Evolutionary conservation across 176 grass and related monocot genomes (phyloP).

Genomic region (Oryza glumipatula): DNA sequence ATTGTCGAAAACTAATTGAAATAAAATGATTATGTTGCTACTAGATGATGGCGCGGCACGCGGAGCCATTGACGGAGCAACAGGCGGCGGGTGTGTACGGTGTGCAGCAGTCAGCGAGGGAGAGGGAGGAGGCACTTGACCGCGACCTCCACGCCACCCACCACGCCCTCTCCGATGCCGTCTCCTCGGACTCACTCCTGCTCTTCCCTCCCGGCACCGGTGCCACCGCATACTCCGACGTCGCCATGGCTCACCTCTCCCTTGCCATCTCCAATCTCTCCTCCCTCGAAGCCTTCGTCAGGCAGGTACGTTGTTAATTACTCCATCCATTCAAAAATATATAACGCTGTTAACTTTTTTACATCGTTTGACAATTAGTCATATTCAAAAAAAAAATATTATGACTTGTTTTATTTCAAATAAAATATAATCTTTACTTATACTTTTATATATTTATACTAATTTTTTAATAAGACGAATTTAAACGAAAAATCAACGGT

Average conservation of each 20-base stretch:
- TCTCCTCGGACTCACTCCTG: slow-evolving; percentile 48
- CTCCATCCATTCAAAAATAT: too few relatives aligned
- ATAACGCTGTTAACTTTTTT: too few relatives aligned
- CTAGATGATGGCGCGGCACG: slow-evolving; percentile 39
- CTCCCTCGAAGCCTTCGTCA: slow-evolving; percentile 59
- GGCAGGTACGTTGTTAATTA: slow-evolving; percentile 37
- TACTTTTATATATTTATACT: too few relatives aligned
- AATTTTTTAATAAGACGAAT: too few relatives aligned
- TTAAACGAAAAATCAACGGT: too few relatives aligned
- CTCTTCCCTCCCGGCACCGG: not conserved
- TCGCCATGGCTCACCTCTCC: slow-evolving; percentile 60
- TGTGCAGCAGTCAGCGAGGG: slow-evolving; percentile 50
- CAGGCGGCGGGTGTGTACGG: slow-evolving; percentile 44
- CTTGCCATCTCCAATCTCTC: slow-evolving; percentile 65
- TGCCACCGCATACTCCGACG: slow-evolving; percentile 27
- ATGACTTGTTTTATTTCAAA: too few relatives aligned
- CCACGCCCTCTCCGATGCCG: slow-evolving; percentile 44
- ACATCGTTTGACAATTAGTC: too few relatives aligned
- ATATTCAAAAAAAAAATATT: too few relatives aligned
- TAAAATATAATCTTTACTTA: too few relatives aligned
- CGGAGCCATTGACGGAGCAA: slow-evolving; percentile 52
- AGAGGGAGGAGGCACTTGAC: slow-evolving; percentile 55
- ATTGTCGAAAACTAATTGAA: not conserved
- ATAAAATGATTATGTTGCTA: not conserved
- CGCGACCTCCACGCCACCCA: slow-evolving; percentile 47